Conservation (phyloP, 2,329 filamentous ascomycete genomes). For the Xylaria arbuscula region DNA sequence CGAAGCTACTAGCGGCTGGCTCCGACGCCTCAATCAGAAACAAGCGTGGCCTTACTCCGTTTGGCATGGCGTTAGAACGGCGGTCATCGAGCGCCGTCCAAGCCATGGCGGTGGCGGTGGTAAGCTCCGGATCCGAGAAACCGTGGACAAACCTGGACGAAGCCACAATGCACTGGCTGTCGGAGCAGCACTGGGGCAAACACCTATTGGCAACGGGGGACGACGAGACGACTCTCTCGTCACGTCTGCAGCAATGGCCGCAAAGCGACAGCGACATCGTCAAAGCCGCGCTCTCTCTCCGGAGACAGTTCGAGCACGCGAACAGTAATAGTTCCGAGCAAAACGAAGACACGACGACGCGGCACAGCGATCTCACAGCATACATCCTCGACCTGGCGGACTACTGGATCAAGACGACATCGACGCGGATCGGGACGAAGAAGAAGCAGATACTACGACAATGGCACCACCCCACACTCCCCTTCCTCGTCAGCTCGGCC, state of each 20-base stretch:
- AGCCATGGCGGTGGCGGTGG: slow-evolving; percentile 11
- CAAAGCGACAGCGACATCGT: slow-evolving; percentile 16
- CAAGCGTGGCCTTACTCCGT: slow-evolving; percentile 12
- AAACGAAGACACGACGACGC: neutral
- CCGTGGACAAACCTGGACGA: slow-evolving; percentile 1
- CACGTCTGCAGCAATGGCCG: slow-evolving; percentile 10
- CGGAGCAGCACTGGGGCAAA: slow-evolving; percentile 22
- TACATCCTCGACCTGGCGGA: slow-evolving; percentile 22
- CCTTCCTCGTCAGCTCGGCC: slow-evolving; percentile 21
- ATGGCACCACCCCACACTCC: slow-evolving; percentile 27
- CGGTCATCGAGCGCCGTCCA: slow-evolving; percentile 7
- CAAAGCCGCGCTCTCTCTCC: slow-evolving; percentile 16
- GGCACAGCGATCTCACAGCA: slow-evolving; percentile 12
- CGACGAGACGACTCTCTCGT: neutral
- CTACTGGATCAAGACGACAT: slow-evolving; percentile 23
- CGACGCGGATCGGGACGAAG: slow-evolving; percentile 15
- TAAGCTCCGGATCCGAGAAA: neutral
- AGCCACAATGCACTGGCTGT: slow-evolving; percentile 13
- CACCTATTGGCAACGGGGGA: neutral
- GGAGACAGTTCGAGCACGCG: slow-evolving; percentile 7
- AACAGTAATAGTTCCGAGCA: neutral
- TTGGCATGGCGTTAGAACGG: slow-evolving; percentile 17
- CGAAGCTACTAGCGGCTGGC: slow-evolving; percentile 11
- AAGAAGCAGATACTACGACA: slow-evolving; percentile 22
- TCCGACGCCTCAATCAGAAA: slow-evolving; percentile 5